Percentiles rank a stretch among this genome's conserved stretches.
phyloP scores from a whole-genome alignment of 1,284 basidiomycete genomes.

The Papiliotrema laurentii region DNA sequence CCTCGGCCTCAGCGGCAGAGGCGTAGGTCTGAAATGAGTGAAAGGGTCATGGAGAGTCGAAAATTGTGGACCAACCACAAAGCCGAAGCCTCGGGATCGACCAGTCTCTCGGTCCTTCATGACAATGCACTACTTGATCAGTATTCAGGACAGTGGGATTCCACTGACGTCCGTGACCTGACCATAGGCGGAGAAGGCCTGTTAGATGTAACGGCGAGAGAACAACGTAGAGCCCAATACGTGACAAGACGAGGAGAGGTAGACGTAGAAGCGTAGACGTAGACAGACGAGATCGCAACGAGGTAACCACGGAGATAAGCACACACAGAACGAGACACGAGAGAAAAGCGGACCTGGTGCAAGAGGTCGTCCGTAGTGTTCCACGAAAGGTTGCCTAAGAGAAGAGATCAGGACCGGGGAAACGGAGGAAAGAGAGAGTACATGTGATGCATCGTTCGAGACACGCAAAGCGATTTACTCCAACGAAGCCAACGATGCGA shows the following conservation, averaged over 20 bases:
- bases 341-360: conserved; percentile 59
- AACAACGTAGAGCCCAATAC: conserved; percentile 1
- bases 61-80: conserved; percentile 56
- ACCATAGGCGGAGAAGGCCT: conserved; percentile 46
- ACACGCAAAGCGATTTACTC: conserved; percentile 6
- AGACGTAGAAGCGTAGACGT: conserved; percentile 9
- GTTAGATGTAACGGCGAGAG: conserved; percentile 1
- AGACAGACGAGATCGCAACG: conserved; percentile 18
- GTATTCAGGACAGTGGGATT: conserved; percentile 13
- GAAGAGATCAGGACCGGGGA: neutral
- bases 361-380: conserved; percentile 88
- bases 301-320: too few species aligned
- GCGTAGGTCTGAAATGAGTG: conserved; percentile 56
- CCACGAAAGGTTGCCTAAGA: conserved; percentile 55
- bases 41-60: neutral
- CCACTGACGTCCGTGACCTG: conserved; percentile 47
- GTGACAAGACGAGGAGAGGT: conserved; percentile 9
- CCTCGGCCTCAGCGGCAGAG: conserved; percentile 63
- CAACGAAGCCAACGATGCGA: neutral
- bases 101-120: conserved; percentile 97
- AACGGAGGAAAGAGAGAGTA: neutral
- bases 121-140: conserved; percentile 68
- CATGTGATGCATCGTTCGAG: conserved; percentile 9
- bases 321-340: conserved; percentile 50
- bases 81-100: conserved; percentile 93